Evolutionary conservation across 2,329 filamentous ascomycete genomes (phyloP).

Genomic region (Trichoderma sp.): DNA sequence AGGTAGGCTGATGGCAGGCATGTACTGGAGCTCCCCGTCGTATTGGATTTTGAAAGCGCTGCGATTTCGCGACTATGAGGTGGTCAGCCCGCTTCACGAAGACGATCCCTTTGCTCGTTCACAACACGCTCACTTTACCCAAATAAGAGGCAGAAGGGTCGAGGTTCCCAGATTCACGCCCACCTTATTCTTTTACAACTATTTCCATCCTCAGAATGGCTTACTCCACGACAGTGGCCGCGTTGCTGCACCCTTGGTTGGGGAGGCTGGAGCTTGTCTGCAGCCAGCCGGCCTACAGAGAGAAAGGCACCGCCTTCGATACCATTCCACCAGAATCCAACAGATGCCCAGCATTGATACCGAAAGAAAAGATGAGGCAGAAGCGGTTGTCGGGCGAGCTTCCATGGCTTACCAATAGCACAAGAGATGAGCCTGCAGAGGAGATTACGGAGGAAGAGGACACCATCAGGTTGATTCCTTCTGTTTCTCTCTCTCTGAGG

Average conservation of each 20-base stretch:
- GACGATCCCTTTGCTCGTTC: background rate
- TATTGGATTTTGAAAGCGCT: too few species aligned
- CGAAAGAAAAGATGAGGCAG: background rate
- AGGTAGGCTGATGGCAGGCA: too few species aligned
- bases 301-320: background rate
- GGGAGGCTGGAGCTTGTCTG: background rate
- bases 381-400: background rate
- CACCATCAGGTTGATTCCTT: background rate
- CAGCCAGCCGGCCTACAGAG: background rate
- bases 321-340: background rate
- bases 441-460: background rate
- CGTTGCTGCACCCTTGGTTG: conserved; percentile 17
- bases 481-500: background rate
- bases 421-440: background rate
- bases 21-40: too few species aligned
- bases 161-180: background rate
- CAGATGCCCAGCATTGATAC: background rate
- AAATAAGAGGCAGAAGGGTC: too few species aligned
- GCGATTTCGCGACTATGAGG: too few species aligned
- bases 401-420: background rate
- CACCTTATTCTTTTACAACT: background rate
- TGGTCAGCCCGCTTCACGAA: too few species aligned
- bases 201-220: background rate
- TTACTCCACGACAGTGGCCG: conserved; percentile 6
- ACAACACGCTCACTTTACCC: background rate